Evolutionary conservation across 1,139 yeast genomes (phyloP).

Genomic region (Geotrichum aggregatum): DNA sequence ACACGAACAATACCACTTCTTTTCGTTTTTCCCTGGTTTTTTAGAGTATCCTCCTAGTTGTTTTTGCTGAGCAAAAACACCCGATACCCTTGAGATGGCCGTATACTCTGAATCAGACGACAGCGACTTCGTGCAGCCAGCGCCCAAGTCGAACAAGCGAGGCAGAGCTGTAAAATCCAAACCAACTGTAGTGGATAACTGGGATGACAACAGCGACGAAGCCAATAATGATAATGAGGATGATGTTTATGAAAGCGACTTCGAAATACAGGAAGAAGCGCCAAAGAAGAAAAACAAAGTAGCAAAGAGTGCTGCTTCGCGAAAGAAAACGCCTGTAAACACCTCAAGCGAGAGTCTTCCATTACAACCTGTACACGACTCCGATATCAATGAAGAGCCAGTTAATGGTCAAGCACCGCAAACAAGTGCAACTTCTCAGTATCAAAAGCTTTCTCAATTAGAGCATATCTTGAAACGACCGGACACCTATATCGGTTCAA

Average conservation of each 20-base stretch:
- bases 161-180: slow-evolving; percentile 11
- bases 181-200: slow-evolving; percentile 6
- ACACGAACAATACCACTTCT: background rate
- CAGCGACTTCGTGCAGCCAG: slow-evolving; percentile 14
- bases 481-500: slow-evolving; percentile 95
- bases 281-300: slow-evolving; percentile 20
- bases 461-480: slow-evolving; percentile 97
- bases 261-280: slow-evolving; percentile 21
- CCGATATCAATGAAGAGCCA: slow-evolving; percentile 13
- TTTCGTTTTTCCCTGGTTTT: background rate
- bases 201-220: slow-evolving; percentile 9
- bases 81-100: slow-evolving; percentile 16
- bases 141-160: slow-evolving; percentile 12
- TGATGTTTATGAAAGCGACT: slow-evolving; percentile 29
- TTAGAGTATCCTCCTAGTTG: no score
- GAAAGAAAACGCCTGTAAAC: slow-evolving; percentile 12
- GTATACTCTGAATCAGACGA: slow-evolving; percentile 19
- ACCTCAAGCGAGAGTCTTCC: slow-evolving; percentile 4
- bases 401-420: slow-evolving; percentile 19
- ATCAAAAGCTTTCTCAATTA: slow-evolving; percentile 88
- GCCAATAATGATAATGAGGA: slow-evolving; percentile 16
- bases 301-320: slow-evolving; percentile 15
- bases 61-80: background rate
- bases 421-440: slow-evolving; percentile 67
- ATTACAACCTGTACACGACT: slow-evolving; percentile 13